Evolutionary conservation across 169 alveolate genomes (phyloP).

Genomic region (Eimeria tenella): DNA sequence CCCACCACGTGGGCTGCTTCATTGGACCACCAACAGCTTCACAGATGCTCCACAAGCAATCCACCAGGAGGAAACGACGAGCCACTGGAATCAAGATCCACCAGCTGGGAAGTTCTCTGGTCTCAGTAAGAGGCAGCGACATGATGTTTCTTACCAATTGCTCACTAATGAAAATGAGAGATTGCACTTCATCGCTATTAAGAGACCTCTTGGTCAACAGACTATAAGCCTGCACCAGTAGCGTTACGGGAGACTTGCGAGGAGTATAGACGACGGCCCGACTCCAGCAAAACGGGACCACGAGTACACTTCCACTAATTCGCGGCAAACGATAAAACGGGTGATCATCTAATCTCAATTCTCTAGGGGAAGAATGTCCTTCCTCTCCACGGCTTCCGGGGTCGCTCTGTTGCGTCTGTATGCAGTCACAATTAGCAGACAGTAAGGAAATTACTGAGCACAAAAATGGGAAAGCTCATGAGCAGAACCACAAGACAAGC

Average conservation of each 20-base stretch:
- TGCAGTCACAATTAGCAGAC: too few species aligned
- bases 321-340: constrained; percentile 25
- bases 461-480: too few species aligned
- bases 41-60: constrained; percentile 13
- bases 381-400: too few species aligned
- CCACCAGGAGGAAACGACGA: not conserved
- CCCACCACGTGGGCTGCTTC: not conserved
- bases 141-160: not conserved
- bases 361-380: too few species aligned
- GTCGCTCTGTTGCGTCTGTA: too few species aligned
- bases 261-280: not conserved
- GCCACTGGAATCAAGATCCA: not conserved
- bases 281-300: not conserved
- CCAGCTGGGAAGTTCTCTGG: too few species aligned
- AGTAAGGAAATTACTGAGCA: too few species aligned
- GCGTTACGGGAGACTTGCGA: constrained; percentile 11
- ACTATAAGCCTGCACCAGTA: not conserved
- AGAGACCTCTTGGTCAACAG: not conserved
- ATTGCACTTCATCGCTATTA: not conserved
- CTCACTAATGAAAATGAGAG: not conserved
- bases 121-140: too few species aligned
- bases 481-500: too few species aligned
- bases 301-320: not conserved
- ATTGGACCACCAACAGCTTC: constrained; percentile 6
- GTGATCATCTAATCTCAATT: not conserved